phyloP scores from a whole-genome alignment of 164 flowering plant genomes.

The Santalum album region DNA sequence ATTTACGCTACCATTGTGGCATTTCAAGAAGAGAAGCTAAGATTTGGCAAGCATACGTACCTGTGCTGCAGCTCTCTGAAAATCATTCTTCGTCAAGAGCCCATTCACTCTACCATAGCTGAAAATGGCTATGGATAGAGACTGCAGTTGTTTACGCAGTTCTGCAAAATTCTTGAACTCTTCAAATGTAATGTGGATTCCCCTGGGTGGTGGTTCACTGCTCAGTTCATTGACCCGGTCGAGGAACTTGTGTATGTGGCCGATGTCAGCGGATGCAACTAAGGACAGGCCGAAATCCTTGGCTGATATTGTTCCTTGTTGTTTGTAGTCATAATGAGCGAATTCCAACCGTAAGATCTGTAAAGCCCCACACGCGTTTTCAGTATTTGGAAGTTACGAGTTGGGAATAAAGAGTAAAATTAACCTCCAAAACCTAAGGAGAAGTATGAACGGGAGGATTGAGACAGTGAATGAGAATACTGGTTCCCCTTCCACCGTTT shows the following conservation, averaged over 20 bases:
- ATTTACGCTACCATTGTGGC: too few species aligned
- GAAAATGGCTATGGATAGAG: slow-evolving; percentile 74
- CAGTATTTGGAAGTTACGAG: too few species aligned
- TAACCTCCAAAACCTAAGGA: too few species aligned
- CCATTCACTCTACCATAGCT: slow-evolving; percentile 76
- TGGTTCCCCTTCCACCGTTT: too few species aligned
- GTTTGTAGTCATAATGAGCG: slow-evolving; percentile 76
- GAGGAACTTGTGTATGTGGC: slow-evolving; percentile 53
- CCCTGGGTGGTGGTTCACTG: slow-evolving; percentile 35
- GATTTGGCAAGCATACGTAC: slow-evolving; percentile 25
- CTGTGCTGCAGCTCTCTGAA: slow-evolving; percentile 78
- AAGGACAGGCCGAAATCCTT: slow-evolving; percentile 88
- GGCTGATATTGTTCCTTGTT: slow-evolving; percentile 65
- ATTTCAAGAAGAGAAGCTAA: too few species aligned
- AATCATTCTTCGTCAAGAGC: slow-evolving; percentile 56
- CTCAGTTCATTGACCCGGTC: slow-evolving; percentile 56
- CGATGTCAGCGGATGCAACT: slow-evolving; percentile 93
- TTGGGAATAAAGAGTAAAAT: too few species aligned
- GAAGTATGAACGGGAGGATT: too few species aligned
- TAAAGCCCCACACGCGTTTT: too few species aligned
- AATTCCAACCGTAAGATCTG: slow-evolving; percentile 83
- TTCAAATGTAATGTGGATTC: slow-evolving; percentile 50
- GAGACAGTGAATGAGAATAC: too few species aligned
- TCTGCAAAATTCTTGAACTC: slow-evolving; percentile 80
- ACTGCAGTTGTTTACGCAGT: slow-evolving; percentile 52